These are phyloP conservation scores for Orychophragmus violaceus DNA, from an alignment of 345 rosid species.

Conservation along the genomic window DNA sequence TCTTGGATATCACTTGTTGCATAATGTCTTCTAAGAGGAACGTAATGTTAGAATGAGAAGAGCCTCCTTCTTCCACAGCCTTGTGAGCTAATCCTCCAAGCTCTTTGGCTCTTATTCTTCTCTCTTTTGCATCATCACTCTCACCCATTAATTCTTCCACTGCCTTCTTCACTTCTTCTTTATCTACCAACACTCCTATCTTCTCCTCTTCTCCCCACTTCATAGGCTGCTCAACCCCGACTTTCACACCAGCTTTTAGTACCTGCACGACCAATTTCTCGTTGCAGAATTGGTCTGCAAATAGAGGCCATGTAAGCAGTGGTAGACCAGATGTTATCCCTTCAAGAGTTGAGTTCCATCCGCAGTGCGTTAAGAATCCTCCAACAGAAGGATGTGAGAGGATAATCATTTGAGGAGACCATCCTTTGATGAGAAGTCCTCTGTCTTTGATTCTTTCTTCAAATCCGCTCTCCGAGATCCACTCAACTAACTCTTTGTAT, in stretches of 20 bases:
- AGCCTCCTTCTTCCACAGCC: constrained; percentile 29
- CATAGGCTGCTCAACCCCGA: constrained; percentile 27
- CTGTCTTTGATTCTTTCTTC: too few relatives aligned
- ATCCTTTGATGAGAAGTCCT: constrained; percentile 21
- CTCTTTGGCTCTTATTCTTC: constrained; percentile 32
- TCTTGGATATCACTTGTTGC: not conserved
- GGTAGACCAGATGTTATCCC: constrained; percentile 20
- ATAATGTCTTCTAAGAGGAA: constrained; percentile 14
- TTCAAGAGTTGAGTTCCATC: constrained; percentile 28
- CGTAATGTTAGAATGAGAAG: constrained; percentile 24
- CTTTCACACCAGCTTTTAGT: constrained; percentile 32
- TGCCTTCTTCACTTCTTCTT: constrained; percentile 8
- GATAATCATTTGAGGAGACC: constrained; percentile 31
- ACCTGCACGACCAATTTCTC: constrained; percentile 36
- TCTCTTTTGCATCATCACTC: constrained; percentile 21
- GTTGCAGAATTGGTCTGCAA: constrained; percentile 28
- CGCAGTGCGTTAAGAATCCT: constrained; percentile 30
- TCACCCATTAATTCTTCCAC: constrained; percentile 26
- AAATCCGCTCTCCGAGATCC: constrained; percentile 28
- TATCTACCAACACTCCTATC: constrained; percentile 14
- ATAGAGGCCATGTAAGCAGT: constrained; percentile 26
- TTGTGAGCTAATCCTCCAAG: constrained; percentile 29
- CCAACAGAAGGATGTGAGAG: constrained; percentile 27
- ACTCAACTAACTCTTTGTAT: constrained; percentile 16
- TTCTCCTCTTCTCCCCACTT: constrained; percentile 30